Evolutionary conservation across 768 basidiomycete species (phyloP).

Genomic region (Phaeolepiota aurea): DNA sequence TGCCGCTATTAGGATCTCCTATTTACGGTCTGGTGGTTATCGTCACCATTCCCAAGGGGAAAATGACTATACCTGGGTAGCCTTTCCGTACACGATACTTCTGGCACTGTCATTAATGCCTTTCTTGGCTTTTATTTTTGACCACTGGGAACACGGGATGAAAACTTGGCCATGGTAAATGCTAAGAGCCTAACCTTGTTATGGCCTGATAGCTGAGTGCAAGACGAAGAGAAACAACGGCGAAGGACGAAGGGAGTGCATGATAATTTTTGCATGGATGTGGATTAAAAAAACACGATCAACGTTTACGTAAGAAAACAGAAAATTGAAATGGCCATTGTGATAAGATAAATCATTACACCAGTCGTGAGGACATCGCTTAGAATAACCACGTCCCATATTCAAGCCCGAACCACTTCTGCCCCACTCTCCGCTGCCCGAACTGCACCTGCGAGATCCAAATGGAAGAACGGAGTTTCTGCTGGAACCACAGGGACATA

Average conservation of each 20-base stretch:
- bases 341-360: not conserved
- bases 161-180: not conserved
- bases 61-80: conserved; percentile 36
- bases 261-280: not conserved
- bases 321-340: no score
- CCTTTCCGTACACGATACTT: conserved; percentile 47
- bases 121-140: conserved; percentile 69
- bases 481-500: conserved; percentile 34
- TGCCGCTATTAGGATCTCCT: conserved; percentile 60
- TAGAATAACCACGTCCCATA: not conserved
- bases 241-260: conserved; percentile 3
- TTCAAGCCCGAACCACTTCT: conserved; percentile 9
- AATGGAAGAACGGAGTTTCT: conserved; percentile 84
- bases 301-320: not conserved
- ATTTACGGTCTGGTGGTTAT: not conserved
- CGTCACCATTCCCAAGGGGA: not conserved
- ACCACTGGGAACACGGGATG: conserved; percentile 40
- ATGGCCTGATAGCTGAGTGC: conserved; percentile 22
- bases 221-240: conserved; percentile 12
- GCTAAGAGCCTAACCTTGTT: conserved; percentile 26
- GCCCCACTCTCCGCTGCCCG: conserved; percentile 50
- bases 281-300: not conserved
- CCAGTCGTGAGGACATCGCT: not conserved
- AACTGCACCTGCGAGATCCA: conserved; percentile 72
- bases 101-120: conserved; percentile 56